These are phyloP conservation scores for Mycosarcoma maydis DNA, from an alignment of 1,284 basidiomycete species.

Conservation along the genomic window DNA sequence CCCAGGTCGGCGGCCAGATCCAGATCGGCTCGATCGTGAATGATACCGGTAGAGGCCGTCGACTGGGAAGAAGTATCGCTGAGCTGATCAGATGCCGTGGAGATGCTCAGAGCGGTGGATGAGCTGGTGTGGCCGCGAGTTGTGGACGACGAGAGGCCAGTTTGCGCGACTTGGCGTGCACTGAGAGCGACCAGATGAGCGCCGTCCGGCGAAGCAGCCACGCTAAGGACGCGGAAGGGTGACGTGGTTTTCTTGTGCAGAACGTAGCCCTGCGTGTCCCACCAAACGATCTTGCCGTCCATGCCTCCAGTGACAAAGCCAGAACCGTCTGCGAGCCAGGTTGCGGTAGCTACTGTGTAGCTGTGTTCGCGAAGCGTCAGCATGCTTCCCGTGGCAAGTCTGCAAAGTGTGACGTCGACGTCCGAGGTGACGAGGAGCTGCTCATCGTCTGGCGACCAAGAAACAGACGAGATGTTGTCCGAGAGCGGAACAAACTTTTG, in stretches of 20 bases:
- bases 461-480: slow-evolving; percentile 69
- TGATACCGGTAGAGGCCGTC: slow-evolving; percentile 20
- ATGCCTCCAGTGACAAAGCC: slow-evolving; percentile 90
- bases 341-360: slow-evolving; percentile 85
- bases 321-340: slow-evolving; percentile 86
- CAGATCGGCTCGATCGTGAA: slow-evolving; percentile 12
- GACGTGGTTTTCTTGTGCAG: slow-evolving; percentile 77
- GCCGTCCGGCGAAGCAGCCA: slow-evolving; percentile 86
- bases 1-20: slow-evolving; percentile 34
- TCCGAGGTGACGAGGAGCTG: slow-evolving; percentile 50
- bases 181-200: slow-evolving; percentile 81
- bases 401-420: slow-evolving; percentile 52
- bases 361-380: slow-evolving; percentile 74
- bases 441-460: slow-evolving; percentile 68
- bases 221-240: slow-evolving; percentile 87
- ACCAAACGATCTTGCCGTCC: slow-evolving; percentile 86
- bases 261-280: slow-evolving; percentile 75
- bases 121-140: slow-evolving; percentile 20
- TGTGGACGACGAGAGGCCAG: slow-evolving; percentile 7
- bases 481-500: slow-evolving; percentile 45
- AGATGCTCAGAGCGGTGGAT: slow-evolving; percentile 21
- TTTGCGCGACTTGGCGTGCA: slow-evolving; percentile 25
- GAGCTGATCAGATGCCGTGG: slow-evolving; percentile 32
- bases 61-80: slow-evolving; percentile 29
- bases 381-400: slow-evolving; percentile 20